phyloP scores from a whole-genome alignment of 2,329 filamentous ascomycete species.

The Chaetomium sp. region DNA sequence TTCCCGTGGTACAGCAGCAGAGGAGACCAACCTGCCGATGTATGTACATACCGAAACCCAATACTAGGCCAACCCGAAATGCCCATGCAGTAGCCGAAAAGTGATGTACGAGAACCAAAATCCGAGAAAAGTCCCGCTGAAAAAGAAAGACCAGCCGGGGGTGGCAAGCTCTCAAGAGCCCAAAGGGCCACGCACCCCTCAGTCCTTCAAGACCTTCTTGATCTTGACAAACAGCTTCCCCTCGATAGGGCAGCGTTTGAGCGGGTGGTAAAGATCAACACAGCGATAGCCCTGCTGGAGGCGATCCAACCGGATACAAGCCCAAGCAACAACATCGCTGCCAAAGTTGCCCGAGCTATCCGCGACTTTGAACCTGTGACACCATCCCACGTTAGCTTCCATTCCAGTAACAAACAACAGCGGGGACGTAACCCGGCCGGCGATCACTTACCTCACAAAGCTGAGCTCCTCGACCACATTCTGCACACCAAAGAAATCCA shows the following conservation, averaged over 20 bases:
- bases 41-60: not conserved
- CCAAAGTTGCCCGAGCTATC: constrained; percentile 47
- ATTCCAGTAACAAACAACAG: not conserved
- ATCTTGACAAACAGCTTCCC: constrained; percentile 57
- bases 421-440: constrained; percentile 11
- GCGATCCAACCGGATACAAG: constrained; percentile 62
- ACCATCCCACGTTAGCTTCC: not conserved
- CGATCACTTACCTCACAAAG: constrained; percentile 67
- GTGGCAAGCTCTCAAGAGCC: not conserved
- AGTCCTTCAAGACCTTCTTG: constrained; percentile 44
- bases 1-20: not conserved
- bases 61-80: not conserved
- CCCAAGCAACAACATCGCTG: constrained; percentile 53
- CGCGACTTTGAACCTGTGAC: constrained; percentile 56
- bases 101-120: not conserved
- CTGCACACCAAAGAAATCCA: constrained; percentile 61
- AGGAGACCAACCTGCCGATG: constrained; percentile 1
- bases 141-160: not conserved
- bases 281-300: constrained; percentile 59
- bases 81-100: not conserved
- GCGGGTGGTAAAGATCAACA: constrained; percentile 51
- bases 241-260: constrained; percentile 46
- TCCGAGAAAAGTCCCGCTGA: not conserved
- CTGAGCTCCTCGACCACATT: constrained; percentile 69
- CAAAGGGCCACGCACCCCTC: not conserved